Evolutionary conservation across 2,329 filamentous ascomycete species (phyloP), one percentile per base, ranked within the genome.

Genomic region (Nemania sp.): DNA sequence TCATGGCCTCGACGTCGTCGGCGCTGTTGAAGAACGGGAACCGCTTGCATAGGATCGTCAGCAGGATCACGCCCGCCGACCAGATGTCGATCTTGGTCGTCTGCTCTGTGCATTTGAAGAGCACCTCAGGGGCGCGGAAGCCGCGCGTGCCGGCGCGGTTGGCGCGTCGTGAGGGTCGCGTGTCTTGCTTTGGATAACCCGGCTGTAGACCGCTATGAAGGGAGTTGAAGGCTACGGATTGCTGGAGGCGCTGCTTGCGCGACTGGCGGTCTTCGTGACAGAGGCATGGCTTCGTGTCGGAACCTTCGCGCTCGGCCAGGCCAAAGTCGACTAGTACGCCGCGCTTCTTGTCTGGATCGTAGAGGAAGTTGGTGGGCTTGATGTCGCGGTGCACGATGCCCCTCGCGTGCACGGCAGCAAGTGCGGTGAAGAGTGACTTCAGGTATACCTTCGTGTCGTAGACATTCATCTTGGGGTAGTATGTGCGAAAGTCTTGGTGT

Each of bases 21-120:
- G 91, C 88, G 40, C 90, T 96, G 74, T 99, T 97, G 80, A 99
- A 99, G 74, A 99, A 99, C 1, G 94, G 94, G 66, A 99, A 99
- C 3, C 94, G 86, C 52, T 89, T 88, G 34, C 90, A 93, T 12
- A 99, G 78, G 59, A 99, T 88, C 0, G 94, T 99, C n/a, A 99
- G 79, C 2, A 99, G 80, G 50, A 99, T 96, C n/a, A 99, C 92
- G 36, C 94, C 94, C 0, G 88, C 92, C 20, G 91, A 96, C 94
- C 94, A 99, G 61, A 99, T 88, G 70, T 99, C 94, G 63, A 99
- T 94, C 63, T 93, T 88, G 37, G 89, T 93, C 3, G 88, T 95
- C 71, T 99, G 94, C 60, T 91, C 88, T 0, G 92, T 97, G 74
- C 94, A 99, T 72, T 99, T 99, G 73, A 97, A 90, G 1, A 99